Percentiles rank a stretch among this genome's conserved stretches.
These are phyloP conservation scores for Chaetomium strumarium DNA, from an alignment of 2,329 filamentous ascomycete genomes.

Conservation along the genomic window DNA sequence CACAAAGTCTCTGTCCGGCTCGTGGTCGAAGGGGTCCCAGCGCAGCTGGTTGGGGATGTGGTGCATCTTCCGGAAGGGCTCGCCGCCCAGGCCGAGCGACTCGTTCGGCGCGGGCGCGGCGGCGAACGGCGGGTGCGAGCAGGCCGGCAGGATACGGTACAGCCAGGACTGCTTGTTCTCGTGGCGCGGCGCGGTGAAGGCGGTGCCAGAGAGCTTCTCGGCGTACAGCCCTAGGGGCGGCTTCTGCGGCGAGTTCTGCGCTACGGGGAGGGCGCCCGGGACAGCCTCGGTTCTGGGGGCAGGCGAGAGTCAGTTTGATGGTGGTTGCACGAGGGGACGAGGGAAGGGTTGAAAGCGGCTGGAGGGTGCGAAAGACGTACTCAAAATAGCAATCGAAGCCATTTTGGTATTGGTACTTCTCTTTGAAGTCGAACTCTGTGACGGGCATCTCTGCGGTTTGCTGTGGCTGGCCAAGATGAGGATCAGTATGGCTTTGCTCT, in stretches of 20 bases:
- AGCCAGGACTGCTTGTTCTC: slow-evolving; percentile 69
- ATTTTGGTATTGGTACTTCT: slow-evolving; percentile 69
- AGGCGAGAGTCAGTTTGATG: not conserved
- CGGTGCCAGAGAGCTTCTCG: slow-evolving; percentile 69
- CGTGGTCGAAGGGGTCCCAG: slow-evolving; percentile 71
- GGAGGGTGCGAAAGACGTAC: slow-evolving; percentile 39
- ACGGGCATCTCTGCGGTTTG: slow-evolving; percentile 39
- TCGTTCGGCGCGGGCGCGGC: slow-evolving; percentile 7
- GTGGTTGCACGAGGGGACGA: not conserved
- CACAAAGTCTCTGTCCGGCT: slow-evolving; percentile 49
- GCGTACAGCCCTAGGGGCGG: slow-evolving; percentile 73
- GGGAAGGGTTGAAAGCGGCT: not conserved
- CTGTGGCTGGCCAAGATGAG: not conserved
- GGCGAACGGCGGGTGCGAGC: slow-evolving; percentile 51
- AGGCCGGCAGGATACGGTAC: slow-evolving; percentile 62
- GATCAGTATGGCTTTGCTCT: not conserved
- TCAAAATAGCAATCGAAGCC: slow-evolving; percentile 75
- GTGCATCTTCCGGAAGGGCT: slow-evolving; percentile 45
- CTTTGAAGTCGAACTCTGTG: slow-evolving; percentile 42
- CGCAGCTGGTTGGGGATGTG: slow-evolving; percentile 76
- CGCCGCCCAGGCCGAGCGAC: slow-evolving; percentile 7
- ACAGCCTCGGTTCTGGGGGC: slow-evolving; percentile 64
- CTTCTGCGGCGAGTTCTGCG: slow-evolving; percentile 77
- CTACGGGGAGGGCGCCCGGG: slow-evolving; percentile 65
- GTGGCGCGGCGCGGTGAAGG: slow-evolving; percentile 64